Percentiles rank a stretch among this genome's conserved stretches.
These are phyloP conservation scores for Colletotrichum navitas DNA, from an alignment of 2,329 filamentous ascomycete species.

Conservation along the genomic window DNA sequence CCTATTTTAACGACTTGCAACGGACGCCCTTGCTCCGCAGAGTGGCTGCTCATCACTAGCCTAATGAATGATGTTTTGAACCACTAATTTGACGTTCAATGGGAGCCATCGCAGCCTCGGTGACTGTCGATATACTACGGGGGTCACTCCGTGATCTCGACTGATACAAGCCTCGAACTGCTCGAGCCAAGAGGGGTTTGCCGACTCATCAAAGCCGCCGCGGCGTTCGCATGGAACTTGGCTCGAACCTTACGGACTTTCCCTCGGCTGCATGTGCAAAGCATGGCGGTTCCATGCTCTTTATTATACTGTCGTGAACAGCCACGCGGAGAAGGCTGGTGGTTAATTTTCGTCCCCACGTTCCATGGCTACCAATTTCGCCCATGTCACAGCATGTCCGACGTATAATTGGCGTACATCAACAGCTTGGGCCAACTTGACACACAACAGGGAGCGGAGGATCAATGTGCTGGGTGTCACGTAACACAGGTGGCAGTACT, in stretches of 20 bases:
- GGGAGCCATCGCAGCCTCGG: background rate
- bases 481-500: conserved; percentile 27
- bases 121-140: background rate
- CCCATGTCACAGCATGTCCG: background rate
- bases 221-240: background rate
- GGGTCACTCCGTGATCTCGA: background rate
- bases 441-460: background rate
- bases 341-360: background rate
- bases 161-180: background rate
- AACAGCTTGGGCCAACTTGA: background rate
- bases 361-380: background rate
- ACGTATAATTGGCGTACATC: background rate
- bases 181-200: background rate
- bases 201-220: too few species aligned
- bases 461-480: conserved; percentile 8
- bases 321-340: too few species aligned
- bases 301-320: background rate
- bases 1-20: conserved; percentile 42
- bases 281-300: too few species aligned
- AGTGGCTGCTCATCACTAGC: background rate
- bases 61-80: background rate
- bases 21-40: conserved; percentile 17
- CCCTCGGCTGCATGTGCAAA: conserved; percentile 27
- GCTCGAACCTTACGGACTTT: background rate
- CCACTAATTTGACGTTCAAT: background rate